A percentile compares a stretch with the other conserved stretches of the same genome.
phyloP scores from a whole-genome alignment of 345 rosid genomes.

The Eucalyptus pumila region DNA sequence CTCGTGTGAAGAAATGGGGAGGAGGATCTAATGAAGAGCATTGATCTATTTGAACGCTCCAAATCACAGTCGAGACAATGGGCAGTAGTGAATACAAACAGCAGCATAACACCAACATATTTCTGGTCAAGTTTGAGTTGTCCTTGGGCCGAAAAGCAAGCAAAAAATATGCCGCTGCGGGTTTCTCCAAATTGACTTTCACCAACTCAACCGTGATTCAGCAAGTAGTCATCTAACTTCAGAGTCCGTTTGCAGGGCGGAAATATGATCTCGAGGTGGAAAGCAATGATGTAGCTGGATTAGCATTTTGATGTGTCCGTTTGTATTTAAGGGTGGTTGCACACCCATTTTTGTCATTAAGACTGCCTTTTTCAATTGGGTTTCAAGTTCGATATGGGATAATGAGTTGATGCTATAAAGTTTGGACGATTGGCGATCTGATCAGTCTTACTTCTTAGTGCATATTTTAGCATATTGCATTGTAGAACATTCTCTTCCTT shows the following conservation, averaged over 20 bases:
- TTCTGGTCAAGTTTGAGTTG: neutral
- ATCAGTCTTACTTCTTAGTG: neutral
- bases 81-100: neutral
- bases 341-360: neutral
- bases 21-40: conserved; percentile 41
- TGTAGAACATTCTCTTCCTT: neutral
- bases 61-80: neutral
- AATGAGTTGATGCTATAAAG: neutral
- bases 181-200: neutral
- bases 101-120: neutral
- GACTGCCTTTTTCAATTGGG: neutral
- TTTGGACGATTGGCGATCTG: neutral
- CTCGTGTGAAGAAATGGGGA: conserved; percentile 76
- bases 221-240: neutral
- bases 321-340: neutral
- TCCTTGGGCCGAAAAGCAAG: neutral
- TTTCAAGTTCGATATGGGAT: neutral
- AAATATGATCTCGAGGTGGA: neutral
- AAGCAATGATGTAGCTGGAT: neutral
- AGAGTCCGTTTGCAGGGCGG: neutral
- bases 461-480: neutral
- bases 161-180: neutral
- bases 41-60: neutral
- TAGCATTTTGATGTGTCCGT: neutral
- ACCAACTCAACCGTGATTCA: neutral